Percentiles rank a stretch among this genome's conserved stretches.
Evolutionary conservation across 257 asterid species (phyloP).

Genomic region (Euphrasia confusa): DNA sequence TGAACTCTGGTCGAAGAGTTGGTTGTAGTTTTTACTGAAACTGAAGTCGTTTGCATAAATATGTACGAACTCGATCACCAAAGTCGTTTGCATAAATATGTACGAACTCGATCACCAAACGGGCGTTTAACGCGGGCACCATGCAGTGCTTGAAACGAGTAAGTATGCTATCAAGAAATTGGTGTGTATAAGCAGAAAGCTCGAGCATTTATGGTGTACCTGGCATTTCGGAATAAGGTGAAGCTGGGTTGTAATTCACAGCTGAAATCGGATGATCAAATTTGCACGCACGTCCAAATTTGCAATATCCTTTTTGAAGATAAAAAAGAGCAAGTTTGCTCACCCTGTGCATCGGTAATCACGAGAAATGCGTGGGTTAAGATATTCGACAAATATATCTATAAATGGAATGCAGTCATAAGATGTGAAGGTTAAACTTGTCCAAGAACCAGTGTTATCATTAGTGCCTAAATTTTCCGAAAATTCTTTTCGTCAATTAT

Average conservation of each 20-base stretch:
- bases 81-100: slow-evolving; percentile 27
- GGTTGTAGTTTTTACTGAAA: slow-evolving; percentile 20
- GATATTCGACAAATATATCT: neutral
- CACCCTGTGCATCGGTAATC: slow-evolving; percentile 48
- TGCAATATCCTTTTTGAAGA: slow-evolving; percentile 74
- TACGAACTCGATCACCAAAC: slow-evolving; percentile 30
- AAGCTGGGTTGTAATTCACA: slow-evolving; percentile 38
- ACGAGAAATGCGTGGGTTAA: neutral
- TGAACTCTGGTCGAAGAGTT: slow-evolving; percentile 22
- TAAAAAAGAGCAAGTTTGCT: slow-evolving; percentile 79
- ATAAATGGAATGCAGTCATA: neutral
- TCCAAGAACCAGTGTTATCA: no score
- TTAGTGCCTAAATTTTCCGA: no score
- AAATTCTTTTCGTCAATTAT: no score
- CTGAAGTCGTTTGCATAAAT: slow-evolving; percentile 25
- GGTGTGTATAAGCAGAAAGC: slow-evolving; percentile 18
- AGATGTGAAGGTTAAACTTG: no score
- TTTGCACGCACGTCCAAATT: slow-evolving; percentile 72
- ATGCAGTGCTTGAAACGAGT: slow-evolving; percentile 45
- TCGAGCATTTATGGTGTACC: slow-evolving; percentile 34
- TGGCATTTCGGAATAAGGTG: slow-evolving; percentile 59
- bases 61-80: slow-evolving; percentile 29
- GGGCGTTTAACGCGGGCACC: slow-evolving; percentile 25
- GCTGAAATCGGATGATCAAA: slow-evolving; percentile 73
- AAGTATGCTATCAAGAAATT: slow-evolving; percentile 24